Conservation (phyloP, 176 grass and related monocot species). For the Poa annua region DNA sequence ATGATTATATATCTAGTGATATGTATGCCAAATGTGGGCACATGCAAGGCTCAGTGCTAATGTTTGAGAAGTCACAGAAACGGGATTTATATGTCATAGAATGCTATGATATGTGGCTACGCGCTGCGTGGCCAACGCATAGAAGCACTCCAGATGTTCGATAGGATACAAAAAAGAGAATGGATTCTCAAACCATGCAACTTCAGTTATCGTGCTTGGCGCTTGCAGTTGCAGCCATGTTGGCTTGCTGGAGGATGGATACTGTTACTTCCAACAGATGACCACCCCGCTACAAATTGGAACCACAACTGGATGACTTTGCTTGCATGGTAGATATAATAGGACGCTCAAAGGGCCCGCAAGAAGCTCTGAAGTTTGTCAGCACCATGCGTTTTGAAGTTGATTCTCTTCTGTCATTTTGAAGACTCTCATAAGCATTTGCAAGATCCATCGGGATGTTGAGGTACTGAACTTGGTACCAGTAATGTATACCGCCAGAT, state of each 20-base stretch:
- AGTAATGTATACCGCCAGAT: slow-evolving; percentile 56
- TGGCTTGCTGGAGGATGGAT: slow-evolving; percentile 69
- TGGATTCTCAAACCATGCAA: slow-evolving; percentile 74
- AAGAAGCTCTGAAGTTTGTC: slow-evolving; percentile 73
- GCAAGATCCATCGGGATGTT: slow-evolving; percentile 63
- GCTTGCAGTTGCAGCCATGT: slow-evolving; percentile 90
- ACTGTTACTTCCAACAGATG: slow-evolving; percentile 70
- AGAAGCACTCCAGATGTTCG: slow-evolving; percentile 79
- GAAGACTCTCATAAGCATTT: slow-evolving; percentile 73
- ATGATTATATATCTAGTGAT: slow-evolving; percentile 85
- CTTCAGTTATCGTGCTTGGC: slow-evolving; percentile 75
- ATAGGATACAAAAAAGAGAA: slow-evolving; percentile 76
- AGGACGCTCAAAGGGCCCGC: slow-evolving; percentile 66
- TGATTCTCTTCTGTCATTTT: slow-evolving; percentile 77
- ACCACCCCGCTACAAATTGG: slow-evolving; percentile 56
- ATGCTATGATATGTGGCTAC: slow-evolving; percentile 76
- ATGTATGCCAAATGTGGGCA: slow-evolving; percentile 87
- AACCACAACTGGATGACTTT: slow-evolving; percentile 81
- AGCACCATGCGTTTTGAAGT: slow-evolving; percentile 72
- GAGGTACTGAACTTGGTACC: slow-evolving; percentile 66
- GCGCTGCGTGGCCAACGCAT: slow-evolving; percentile 70
- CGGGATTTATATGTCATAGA: slow-evolving; percentile 63
- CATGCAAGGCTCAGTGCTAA: slow-evolving; percentile 62
- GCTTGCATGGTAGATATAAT: slow-evolving; percentile 88
- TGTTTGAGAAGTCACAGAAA: slow-evolving; percentile 63